Conservation (phyloP, 352 stramenopile genomes). For the Phytopythium helicoides region DNA sequence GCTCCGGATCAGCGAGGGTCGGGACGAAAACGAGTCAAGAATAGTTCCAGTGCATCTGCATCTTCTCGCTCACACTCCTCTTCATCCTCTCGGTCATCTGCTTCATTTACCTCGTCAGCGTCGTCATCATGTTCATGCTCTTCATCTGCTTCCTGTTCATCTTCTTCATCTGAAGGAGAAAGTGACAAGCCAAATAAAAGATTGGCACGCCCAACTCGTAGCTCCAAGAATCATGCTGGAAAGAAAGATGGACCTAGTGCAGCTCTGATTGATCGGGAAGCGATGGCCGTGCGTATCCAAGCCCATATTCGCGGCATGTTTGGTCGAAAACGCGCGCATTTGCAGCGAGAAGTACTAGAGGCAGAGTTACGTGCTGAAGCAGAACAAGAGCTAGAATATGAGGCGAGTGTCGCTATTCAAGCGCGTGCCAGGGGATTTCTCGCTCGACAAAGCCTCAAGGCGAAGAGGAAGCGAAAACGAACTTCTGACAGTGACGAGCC, state of each 20-base stretch:
- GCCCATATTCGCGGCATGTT: slow-evolving; percentile 24
- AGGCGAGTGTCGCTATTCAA: slow-evolving; percentile 40
- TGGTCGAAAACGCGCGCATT: slow-evolving; percentile 18
- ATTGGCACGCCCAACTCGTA: no score
- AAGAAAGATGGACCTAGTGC: background rate
- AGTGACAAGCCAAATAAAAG: no score
- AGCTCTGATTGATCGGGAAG: background rate
- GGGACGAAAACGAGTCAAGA: no score
- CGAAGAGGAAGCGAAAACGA: slow-evolving; percentile 15
- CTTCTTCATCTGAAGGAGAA: slow-evolving; percentile 10
- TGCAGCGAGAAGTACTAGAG: slow-evolving; percentile 21
- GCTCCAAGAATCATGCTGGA: no score
- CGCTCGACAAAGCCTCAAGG: background rate
- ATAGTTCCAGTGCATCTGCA: no score
- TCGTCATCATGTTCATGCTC: no score
- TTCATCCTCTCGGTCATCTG: no score
- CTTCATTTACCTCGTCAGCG: no score
- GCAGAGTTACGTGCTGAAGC: slow-evolving; percentile 42
- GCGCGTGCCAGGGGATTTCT: slow-evolving; percentile 33
- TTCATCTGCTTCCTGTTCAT: no score
- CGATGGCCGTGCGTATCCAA: slow-evolving; percentile 47
- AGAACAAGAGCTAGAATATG: slow-evolving; percentile 30
- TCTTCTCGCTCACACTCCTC: slow-evolving; percentile 7
- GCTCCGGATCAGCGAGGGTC: no score
- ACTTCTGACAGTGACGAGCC: slow-evolving; percentile 14